Evolutionary conservation across 139 green algal genomes (phyloP).

Genomic region (Ettlia oleoabundans): DNA sequence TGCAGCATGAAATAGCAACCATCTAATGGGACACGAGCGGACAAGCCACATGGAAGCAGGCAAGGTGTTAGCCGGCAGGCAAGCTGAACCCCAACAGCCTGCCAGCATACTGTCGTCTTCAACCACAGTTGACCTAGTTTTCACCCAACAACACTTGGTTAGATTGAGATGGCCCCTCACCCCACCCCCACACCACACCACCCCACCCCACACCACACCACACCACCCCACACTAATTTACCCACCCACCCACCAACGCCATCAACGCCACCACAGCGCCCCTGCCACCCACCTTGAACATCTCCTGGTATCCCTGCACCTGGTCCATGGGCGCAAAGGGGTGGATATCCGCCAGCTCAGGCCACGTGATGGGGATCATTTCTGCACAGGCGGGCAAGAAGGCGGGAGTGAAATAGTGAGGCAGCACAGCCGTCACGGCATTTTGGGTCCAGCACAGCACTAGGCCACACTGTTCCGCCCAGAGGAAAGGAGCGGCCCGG

Average conservation of each 20-base stretch:
- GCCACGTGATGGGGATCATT: slow-evolving; percentile 99
- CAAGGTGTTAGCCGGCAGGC: neutral
- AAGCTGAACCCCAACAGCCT: too few relatives aligned
- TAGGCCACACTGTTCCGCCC: too few relatives aligned
- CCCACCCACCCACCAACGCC: neutral
- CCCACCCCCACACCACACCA: too few relatives aligned
- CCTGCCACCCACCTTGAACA: slow-evolving; percentile 78
- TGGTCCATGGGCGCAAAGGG: slow-evolving; percentile 93
- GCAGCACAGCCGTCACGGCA: neutral
- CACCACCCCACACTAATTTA: too few relatives aligned
- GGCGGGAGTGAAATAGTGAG: neutral
- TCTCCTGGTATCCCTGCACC: slow-evolving; percentile 91
- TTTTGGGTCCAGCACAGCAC: neutral
- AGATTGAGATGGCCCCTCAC: too few relatives aligned
- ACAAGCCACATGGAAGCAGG: neutral
- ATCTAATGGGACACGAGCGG: too few relatives aligned
- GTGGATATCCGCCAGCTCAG: slow-evolving; percentile 96
- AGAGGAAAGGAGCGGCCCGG: neutral
- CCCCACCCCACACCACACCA: too few relatives aligned
- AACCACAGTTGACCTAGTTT: too few relatives aligned
- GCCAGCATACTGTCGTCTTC: too few relatives aligned
- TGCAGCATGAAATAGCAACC: slow-evolving; percentile 1
- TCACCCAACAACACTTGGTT: too few relatives aligned
- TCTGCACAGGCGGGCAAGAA: slow-evolving; percentile 46
- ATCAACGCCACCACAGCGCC: neutral